Evolutionary conservation across 768 basidiomycete genomes (phyloP).

Genomic region (Paxillus ammoniavirescens): DNA sequence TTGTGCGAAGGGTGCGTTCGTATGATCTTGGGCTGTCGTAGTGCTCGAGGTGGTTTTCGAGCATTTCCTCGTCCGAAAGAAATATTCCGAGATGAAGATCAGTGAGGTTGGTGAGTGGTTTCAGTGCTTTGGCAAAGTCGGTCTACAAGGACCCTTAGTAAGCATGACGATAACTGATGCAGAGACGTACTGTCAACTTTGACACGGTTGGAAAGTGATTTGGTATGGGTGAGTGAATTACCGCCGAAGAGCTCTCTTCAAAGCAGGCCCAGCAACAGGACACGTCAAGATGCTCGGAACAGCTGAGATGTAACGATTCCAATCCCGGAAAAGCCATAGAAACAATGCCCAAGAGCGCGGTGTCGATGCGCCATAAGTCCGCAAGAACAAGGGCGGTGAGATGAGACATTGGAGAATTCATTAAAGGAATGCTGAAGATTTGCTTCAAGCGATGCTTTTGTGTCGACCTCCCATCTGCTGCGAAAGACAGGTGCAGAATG

Average conservation of each 20-base stretch:
- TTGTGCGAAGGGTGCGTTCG: slow-evolving; percentile 14
- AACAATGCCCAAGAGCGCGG: slow-evolving; percentile 45
- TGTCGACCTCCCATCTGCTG: slow-evolving; percentile 41
- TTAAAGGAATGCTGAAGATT: slow-evolving; percentile 32
- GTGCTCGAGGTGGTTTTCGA: slow-evolving; percentile 42
- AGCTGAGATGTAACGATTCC: slow-evolving; percentile 51
- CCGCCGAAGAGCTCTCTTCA: slow-evolving; percentile 54
- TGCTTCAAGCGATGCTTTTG: slow-evolving; percentile 38
- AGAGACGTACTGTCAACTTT: slow-evolving; percentile 50
- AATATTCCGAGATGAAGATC: slow-evolving; percentile 61
- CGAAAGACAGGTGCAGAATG: slow-evolving; percentile 42
- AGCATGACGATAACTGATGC: background rate
- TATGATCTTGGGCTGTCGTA: slow-evolving; percentile 25
- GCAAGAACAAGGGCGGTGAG: slow-evolving; percentile 52
- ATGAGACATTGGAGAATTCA: slow-evolving; percentile 25
- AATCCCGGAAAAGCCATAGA: slow-evolving; percentile 46
- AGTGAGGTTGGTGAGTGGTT: slow-evolving; percentile 44
- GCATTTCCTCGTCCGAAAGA: slow-evolving; percentile 52
- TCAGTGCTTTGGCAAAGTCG: slow-evolving; percentile 42
- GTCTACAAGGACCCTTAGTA: slow-evolving; percentile 30
- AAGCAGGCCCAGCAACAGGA: slow-evolving; percentile 65
- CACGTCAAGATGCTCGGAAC: slow-evolving; percentile 55
- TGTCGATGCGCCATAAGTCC: slow-evolving; percentile 57
- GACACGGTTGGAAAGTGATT: slow-evolving; percentile 42
- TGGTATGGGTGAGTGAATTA: slow-evolving; percentile 63